Conservation (phyloP, 345 rosid genomes). For the Theobroma cacao region DNA sequence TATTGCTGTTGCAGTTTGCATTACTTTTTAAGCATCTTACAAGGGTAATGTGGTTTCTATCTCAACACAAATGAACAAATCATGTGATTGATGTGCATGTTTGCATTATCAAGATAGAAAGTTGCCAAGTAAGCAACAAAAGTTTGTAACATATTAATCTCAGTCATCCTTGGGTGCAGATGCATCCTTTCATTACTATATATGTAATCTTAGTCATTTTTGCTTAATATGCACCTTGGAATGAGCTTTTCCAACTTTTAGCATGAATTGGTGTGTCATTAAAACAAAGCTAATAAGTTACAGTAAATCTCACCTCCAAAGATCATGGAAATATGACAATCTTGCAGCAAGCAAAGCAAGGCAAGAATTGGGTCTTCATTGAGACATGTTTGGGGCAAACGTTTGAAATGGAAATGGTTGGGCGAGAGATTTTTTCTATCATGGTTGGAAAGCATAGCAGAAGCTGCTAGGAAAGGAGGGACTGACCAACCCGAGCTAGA, state of each 20-base stretch:
- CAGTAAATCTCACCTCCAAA: constrained; percentile 3
- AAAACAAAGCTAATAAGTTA: not conserved
- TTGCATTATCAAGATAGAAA: not conserved
- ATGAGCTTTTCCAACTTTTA: not conserved
- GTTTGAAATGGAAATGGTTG: constrained; percentile 45
- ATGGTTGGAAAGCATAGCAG: constrained; percentile 59
- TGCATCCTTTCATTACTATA: not conserved
- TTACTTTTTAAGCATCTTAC: not conserved
- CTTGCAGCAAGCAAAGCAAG: constrained; percentile 65
- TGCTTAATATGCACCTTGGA: not conserved
- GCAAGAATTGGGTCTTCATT: constrained; percentile 65
- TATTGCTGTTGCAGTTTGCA: not conserved
- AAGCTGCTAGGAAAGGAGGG: constrained; percentile 72
- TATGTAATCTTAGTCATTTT: not conserved
- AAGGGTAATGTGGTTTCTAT: not conserved
- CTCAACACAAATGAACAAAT: not conserved
- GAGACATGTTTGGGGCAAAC: constrained; percentile 52
- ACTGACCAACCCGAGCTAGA: constrained; percentile 50
- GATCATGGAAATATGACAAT: constrained; percentile 11
- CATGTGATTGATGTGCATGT: not conserved
- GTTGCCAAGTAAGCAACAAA: not conserved
- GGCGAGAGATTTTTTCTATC: constrained; percentile 44
- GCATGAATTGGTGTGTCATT: not conserved
- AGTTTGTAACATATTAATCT: not conserved
- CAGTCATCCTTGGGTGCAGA: constrained; percentile 4